A percentile compares a stretch with the other conserved stretches of the same genome.
Evolutionary conservation across 1,284 basidiomycete genomes (phyloP).

Genomic region (Sanghuangporus sanghuang): DNA sequence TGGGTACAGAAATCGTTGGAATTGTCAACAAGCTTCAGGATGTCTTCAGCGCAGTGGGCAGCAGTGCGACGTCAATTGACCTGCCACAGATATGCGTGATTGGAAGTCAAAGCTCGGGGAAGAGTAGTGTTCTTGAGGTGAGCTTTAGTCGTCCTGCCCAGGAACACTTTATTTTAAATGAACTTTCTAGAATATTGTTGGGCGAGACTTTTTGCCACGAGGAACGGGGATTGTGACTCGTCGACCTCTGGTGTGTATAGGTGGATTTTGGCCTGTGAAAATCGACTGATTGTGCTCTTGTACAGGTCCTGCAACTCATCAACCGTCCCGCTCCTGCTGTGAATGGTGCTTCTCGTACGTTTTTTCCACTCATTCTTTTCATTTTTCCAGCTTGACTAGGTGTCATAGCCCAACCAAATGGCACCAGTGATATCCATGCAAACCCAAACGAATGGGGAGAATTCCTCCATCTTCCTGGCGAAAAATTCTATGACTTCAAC

Average conservation of each 20-base stretch:
- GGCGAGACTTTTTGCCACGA: conserved; percentile 94
- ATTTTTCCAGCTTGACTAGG: conserved; percentile 15
- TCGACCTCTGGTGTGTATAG: conserved; percentile 69
- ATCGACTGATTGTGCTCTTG: conserved; percentile 6
- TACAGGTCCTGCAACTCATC: conserved; percentile 89
- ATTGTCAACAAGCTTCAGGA: conserved; percentile 83
- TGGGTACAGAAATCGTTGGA: conserved; percentile 72
- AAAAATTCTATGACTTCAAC: conserved; percentile 97
- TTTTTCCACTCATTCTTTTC: conserved; percentile 20
- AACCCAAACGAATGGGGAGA: conserved; percentile 98
- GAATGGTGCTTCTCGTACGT: conserved; percentile 21
- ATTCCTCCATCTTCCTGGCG: conserved; percentile 92
- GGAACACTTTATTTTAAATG: not conserved
- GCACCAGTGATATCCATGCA: conserved; percentile 57
- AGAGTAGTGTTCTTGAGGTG: conserved; percentile 84
- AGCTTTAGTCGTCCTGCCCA: conserved; percentile 19
- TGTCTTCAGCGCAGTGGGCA: conserved; percentile 79
- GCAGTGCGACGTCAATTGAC: conserved; percentile 72
- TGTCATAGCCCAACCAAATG: conserved; percentile 39
- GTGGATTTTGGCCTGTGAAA: conserved; percentile 19
- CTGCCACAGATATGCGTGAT: conserved; percentile 84
- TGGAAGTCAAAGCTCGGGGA: conserved; percentile 82
- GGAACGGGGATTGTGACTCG: conserved; percentile 97
- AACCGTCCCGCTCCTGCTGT: conserved; percentile 58
- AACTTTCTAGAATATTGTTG: conserved; percentile 82